Evolutionary conservation across 768 basidiomycete genomes (phyloP).

Genomic region (Mycena filopes): DNA sequence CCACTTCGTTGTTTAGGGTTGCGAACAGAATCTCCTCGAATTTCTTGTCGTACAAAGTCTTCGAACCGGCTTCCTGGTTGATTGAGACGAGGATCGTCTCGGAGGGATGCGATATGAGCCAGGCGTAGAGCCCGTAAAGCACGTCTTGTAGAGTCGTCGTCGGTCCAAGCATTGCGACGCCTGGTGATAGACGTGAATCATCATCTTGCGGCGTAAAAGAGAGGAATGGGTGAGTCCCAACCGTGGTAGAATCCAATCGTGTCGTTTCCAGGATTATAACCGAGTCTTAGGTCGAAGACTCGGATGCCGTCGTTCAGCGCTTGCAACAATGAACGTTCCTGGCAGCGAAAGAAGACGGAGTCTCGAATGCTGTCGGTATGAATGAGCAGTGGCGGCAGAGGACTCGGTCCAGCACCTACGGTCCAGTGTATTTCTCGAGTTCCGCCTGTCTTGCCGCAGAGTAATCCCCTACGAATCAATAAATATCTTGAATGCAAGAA

Average conservation of each 20-base stretch:
- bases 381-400: neutral
- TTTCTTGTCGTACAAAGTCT: constrained; percentile 51
- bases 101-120: constrained; percentile 61
- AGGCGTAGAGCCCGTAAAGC: constrained; percentile 60
- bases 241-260: constrained; percentile 28
- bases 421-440: constrained; percentile 34
- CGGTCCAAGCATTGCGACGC: constrained; percentile 52
- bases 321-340: constrained; percentile 23
- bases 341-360: constrained; percentile 23
- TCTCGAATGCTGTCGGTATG: neutral
- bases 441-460: constrained; percentile 33
- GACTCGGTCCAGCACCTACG: neutral
- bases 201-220: too few species aligned
- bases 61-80: constrained; percentile 58
- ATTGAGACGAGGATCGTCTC: constrained; percentile 62
- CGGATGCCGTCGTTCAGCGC: constrained; percentile 25
- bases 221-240: neutral
- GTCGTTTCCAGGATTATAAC: constrained; percentile 27
- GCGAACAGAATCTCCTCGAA: constrained; percentile 54
- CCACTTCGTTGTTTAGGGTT: constrained; percentile 47
- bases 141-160: constrained; percentile 60
- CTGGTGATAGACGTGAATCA: too few species aligned
- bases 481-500: too few species aligned
- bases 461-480: constrained; percentile 33
- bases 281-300: constrained; percentile 25